These are phyloP conservation scores for Daldinia caldariorum DNA, from an alignment of 495 filamentous ascomycete species.

Conservation along the genomic window DNA sequence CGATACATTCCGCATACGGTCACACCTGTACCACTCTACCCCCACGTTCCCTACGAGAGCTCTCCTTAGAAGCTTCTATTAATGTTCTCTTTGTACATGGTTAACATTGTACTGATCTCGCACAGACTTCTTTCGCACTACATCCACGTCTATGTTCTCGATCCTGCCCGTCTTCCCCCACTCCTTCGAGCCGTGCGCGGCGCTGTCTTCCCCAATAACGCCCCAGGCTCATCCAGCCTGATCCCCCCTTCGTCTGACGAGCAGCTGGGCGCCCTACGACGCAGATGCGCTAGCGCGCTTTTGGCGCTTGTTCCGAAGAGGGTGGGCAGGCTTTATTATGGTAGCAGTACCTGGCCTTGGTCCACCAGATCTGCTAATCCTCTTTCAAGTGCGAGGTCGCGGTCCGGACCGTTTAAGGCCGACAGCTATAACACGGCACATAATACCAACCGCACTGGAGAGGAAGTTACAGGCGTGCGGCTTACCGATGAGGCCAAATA, in stretches of 20 bases:
- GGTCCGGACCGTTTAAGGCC: constrained; percentile 46
- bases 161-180: constrained; percentile 74
- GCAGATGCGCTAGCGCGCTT: constrained; percentile 63
- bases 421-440: constrained; percentile 42
- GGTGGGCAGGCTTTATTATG: constrained; percentile 64
- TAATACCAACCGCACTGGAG: constrained; percentile 43
- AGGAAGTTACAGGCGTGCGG: constrained; percentile 45
- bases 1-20: constrained; percentile 31
- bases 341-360: constrained; percentile 47
- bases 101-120: constrained; percentile 44
- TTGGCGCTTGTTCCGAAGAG: constrained; percentile 60
- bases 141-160: constrained; percentile 70
- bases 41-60: constrained; percentile 36
- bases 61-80: constrained; percentile 45
- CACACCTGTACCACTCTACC: constrained; percentile 39
- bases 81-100: constrained; percentile 39
- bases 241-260: constrained; percentile 58
- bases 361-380: constrained; percentile 35
- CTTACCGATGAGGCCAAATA: constrained; percentile 51
- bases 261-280: constrained; percentile 58
- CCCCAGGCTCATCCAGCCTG: constrained; percentile 59
- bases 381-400: constrained; percentile 39
- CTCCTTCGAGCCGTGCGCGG: constrained; percentile 76
- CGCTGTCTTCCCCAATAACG: constrained; percentile 82
- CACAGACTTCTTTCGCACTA: constrained; percentile 78